Evolutionary conservation across 1,284 basidiomycete species (phyloP).

Genomic region (Ustilago sp.): DNA sequence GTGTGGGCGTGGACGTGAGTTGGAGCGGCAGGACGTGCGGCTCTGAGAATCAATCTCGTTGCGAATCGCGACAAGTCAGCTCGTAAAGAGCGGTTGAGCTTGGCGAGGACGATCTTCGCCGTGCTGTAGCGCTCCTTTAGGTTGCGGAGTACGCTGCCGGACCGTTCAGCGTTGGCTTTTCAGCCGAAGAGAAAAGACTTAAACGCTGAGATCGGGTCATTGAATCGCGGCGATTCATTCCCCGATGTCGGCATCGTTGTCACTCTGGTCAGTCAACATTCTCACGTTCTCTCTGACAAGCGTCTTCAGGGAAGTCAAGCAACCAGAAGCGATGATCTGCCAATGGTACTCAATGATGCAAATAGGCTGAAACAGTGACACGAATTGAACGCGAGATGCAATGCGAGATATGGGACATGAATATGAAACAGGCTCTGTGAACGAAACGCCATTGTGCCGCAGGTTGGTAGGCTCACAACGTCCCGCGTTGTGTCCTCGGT

Average conservation of each 20-base stretch:
- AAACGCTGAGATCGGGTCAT: background rate
- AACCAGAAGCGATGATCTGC: too few relatives aligned
- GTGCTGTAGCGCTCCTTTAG: background rate
- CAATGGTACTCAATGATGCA: background rate
- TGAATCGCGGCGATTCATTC: background rate
- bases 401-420: background rate
- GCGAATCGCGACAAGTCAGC: background rate
- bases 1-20: too few relatives aligned
- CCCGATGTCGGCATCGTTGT: too few relatives aligned
- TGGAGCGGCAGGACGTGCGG: background rate
- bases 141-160: background rate
- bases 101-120: background rate
- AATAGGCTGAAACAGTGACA: background rate
- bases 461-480: background rate
- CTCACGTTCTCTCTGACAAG: too few relatives aligned
- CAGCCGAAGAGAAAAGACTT: background rate
- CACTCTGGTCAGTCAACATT: too few relatives aligned
- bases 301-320: too few relatives aligned
- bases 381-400: background rate
- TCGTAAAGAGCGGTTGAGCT: background rate
- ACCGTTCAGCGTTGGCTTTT: background rate
- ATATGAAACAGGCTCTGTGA: background rate
- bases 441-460: too few relatives aligned
- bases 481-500: constrained; percentile 1
- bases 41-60: background rate